phyloP scores from a whole-genome alignment of 495 filamentous ascomycete genomes.

The Neurospora cerealis region DNA sequence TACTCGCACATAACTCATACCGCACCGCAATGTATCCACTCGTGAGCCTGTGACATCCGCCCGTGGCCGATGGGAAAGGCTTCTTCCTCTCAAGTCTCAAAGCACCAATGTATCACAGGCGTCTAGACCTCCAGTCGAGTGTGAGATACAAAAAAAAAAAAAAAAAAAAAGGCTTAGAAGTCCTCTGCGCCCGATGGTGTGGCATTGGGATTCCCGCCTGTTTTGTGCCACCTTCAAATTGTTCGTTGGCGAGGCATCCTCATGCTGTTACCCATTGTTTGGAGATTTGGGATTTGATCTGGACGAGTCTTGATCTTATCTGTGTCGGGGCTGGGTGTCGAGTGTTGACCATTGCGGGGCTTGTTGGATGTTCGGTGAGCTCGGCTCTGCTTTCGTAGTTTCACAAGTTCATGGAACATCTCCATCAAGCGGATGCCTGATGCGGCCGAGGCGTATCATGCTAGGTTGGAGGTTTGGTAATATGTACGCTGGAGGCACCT shows the following conservation, averaged over 20 bases:
- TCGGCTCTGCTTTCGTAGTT: too few species aligned
- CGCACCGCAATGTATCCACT: not conserved
- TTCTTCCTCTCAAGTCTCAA: not conserved
- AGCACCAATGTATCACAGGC: not conserved
- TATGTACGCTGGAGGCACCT: too few species aligned
- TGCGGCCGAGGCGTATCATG: too few species aligned
- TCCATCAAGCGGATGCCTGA: too few species aligned
- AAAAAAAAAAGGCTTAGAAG: not conserved
- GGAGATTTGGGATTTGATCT: not conserved
- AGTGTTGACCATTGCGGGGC: not conserved
- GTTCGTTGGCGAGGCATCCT: not conserved
- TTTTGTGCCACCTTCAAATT: not conserved
- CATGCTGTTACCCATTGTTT: not conserved
- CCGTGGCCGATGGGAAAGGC: not conserved
- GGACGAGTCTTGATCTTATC: too few species aligned
- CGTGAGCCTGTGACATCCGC: not conserved
- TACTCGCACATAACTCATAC: not conserved
- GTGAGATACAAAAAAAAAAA: not conserved
- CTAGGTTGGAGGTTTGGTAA: too few species aligned
- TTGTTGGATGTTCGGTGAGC: not conserved
- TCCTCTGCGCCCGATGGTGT: not conserved
- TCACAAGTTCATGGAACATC: too few species aligned
- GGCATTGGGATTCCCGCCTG: not conserved
- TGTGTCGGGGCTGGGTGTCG: not conserved
- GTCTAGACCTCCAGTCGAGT: not conserved